Base-by-base conservation (phyloP, 306 rosid genomes). In the Psophocarpus tetragonolobus region DNA sequence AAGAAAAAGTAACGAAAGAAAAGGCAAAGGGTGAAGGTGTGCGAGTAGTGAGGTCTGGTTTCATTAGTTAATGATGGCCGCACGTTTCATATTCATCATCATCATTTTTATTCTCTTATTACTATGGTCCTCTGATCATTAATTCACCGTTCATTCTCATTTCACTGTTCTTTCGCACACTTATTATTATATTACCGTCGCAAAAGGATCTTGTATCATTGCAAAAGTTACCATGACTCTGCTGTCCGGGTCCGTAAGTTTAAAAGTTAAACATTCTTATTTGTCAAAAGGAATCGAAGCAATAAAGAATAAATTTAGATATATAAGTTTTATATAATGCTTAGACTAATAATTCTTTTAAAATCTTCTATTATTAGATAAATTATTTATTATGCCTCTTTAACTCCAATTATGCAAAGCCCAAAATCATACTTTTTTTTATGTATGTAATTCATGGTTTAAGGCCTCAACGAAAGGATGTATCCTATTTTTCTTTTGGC, bases 51-150 rank as follows among this genome's bases (percentile, higher is more conserved):
- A 78, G 75, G 85, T 72, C 32, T 67, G n/a, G 76, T 79, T 88
- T 86, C 82, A 93, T 91, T 89, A 88, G 89, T 76, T 67, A 80
- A 91, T 93, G 83, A 93, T 90, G 92, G 77, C 85, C 96, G 81
- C 96, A 93, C 94, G 90, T 85, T 88, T 84, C 72, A 76, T 53
- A 68, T 36, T 84, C 45, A 81, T 30, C 68, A 80, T 74, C 79
- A 82, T 84, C 83, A 77, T 76, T 80, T 62, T 29, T 78, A 88
- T 83, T 84, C 80, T 67, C 84, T 75, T 74, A 32, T 72, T 80
- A 61, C 77, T 18, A 77, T 73, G 82, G 53, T 77, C 83, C 72
- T 81, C 68, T 71, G 30, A 77, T 86, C 56, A 86, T 74, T 80
- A 33, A 32, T 48, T 71, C 71, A 42, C 72, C 78, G 26, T 35